Evolutionary conservation across 2,329 filamentous ascomycete species (phyloP).

Genomic region (Colletotrichum orbiculare): DNA sequence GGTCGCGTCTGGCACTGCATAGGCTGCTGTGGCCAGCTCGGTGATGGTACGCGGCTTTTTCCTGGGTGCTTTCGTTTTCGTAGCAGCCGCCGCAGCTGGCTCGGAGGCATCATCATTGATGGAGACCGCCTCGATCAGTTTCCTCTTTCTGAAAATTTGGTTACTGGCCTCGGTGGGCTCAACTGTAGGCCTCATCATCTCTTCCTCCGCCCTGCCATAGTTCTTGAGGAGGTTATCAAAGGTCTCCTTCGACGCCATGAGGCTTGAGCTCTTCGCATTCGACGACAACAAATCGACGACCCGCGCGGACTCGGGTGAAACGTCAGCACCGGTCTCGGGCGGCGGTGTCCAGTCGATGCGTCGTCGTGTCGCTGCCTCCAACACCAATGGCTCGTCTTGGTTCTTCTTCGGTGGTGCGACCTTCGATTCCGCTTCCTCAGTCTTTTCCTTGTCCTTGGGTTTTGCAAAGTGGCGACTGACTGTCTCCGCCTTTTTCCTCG

Average conservation of each 20-base stretch:
- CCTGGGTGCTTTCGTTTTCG: constrained; percentile 64
- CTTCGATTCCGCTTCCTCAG: neutral
- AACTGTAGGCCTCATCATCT: constrained; percentile 24
- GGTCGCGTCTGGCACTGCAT: constrained; percentile 55
- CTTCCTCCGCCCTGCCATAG: constrained; percentile 51
- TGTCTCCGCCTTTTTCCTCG: constrained; percentile 43
- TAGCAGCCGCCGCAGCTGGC: constrained; percentile 44
- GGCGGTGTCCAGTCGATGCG: constrained; percentile 77
- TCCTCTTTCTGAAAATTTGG: constrained; percentile 63
- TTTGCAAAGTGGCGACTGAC: constrained; percentile 49
- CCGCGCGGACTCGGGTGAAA: constrained; percentile 44
- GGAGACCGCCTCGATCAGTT: constrained; percentile 63
- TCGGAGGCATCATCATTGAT: constrained; percentile 44
- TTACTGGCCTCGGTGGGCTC: constrained; percentile 41
- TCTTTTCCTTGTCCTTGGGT: constrained; percentile 36
- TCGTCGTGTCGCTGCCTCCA: constrained; percentile 65
- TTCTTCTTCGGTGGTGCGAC: constrained; percentile 4
- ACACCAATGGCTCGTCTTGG: constrained; percentile 46
- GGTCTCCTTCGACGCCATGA: constrained; percentile 41
- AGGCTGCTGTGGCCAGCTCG: constrained; percentile 78
- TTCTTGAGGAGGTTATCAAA: constrained; percentile 58
- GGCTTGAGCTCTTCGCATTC: constrained; percentile 28
- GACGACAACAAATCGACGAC: constrained; percentile 46
- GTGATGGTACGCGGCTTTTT: constrained; percentile 84
- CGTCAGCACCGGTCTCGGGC: constrained; percentile 47